Base-by-base conservation (phyloP, 495 filamentous ascomycete species). In the Daldinia caldariorum region DNA sequence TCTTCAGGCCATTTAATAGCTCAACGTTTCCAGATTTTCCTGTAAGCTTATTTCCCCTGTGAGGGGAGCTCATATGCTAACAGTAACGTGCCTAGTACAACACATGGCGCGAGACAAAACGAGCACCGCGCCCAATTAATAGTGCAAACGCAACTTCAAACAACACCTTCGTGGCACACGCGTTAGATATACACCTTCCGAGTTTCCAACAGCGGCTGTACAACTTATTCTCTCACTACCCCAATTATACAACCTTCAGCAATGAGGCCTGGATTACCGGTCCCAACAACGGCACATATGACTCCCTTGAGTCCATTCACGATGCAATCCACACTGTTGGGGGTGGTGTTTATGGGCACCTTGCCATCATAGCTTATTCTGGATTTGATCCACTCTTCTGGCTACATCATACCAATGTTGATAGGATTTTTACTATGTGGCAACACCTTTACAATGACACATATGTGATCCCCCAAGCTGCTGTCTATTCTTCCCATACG, bases 301-400 rank as follows among this genome's bases (percentile, higher is more conserved):
- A 90, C 72, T 89, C 85, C 9, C 68, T 91, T 10, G 89, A 91
- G 74, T 83, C 85, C 1, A 56, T 91, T 4, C 90, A 92, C 73
- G 88, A 91, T 74, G 83, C 79, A 3, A 84, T 92, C 50, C 90
- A 92, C 66, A 83, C 83, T 12, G 84, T 89, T 9, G 79, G 79
- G 34, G 84, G 81, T n/a, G 81, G 81, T 8, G 70, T 63, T 55
- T 79, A 70, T 69, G 89, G 90, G 0, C 89, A 92, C 71, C 90
- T 93, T 89, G 80, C 82, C 2, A 83, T 83, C 66, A 81, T 90
- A 29, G 84, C 85, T 0, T 91, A 87, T 66, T 88, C 91, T 4
- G 86, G 87, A 14, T 93, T 91, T 67, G 91, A 93, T 71, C 91
- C 91, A 0, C 80, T 91, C 41, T 94, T 94, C 78, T 91, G 86